phyloP scores from a whole-genome alignment of 164 flowering plant genomes.

The Warburgia ugandensis region DNA sequence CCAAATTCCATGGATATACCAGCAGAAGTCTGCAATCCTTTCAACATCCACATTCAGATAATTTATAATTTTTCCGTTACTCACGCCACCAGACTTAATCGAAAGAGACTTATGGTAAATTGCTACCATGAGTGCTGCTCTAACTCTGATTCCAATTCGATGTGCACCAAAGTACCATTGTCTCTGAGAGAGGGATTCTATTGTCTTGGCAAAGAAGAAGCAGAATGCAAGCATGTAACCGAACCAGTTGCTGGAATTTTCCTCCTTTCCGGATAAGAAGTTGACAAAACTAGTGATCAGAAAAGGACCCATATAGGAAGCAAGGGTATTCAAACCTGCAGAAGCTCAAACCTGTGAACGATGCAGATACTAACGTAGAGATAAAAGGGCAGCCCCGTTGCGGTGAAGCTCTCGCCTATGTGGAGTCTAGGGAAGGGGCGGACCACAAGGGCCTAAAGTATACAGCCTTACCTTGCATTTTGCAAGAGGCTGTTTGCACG shows the following conservation, averaged over 20 bases:
- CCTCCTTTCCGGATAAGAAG: conserved; percentile 35
- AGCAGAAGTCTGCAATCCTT: conserved; percentile 68
- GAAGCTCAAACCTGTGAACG: background rate
- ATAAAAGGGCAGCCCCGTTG: no score
- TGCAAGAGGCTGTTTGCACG: no score
- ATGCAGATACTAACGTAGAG: no score
- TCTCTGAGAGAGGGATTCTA: conserved; percentile 71
- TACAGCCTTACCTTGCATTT: no score
- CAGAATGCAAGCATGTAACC: conserved; percentile 57
- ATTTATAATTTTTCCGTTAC: conserved; percentile 51
- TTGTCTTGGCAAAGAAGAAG: conserved; percentile 59
- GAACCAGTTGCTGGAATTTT: conserved; percentile 30
- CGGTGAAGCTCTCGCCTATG: no score
- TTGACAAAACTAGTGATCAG: conserved; percentile 63
- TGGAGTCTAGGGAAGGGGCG: no score
- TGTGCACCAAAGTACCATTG: conserved; percentile 88
- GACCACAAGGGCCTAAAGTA: no score
- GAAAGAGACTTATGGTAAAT: conserved; percentile 52
- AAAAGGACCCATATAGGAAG: conserved; percentile 76
- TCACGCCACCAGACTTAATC: conserved; percentile 35
- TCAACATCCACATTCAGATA: conserved; percentile 71
- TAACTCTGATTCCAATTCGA: conserved; percentile 51
- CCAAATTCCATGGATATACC: conserved; percentile 72
- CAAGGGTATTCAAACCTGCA: conserved; percentile 60
- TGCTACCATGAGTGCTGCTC: conserved; percentile 51